phyloP scores from a whole-genome alignment of 805 yeast species.

The Vanderwaltozyma tropicalis region DNA sequence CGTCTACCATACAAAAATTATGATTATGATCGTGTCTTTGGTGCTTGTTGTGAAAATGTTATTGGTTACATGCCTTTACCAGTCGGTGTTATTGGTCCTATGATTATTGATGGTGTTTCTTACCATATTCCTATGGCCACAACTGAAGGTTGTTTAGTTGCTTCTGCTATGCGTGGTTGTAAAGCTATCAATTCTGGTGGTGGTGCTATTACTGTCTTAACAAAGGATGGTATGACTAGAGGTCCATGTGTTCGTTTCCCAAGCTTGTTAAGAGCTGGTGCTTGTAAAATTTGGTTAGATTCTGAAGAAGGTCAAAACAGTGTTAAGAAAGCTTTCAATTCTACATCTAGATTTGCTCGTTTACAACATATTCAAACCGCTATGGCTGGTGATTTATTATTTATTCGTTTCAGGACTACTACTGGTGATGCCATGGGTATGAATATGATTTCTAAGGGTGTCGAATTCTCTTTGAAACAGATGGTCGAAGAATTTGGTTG shows the following conservation, averaged over 20 bases:
- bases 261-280: constrained; percentile 76
- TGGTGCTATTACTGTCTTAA: constrained; percentile 83
- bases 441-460: constrained; percentile 99
- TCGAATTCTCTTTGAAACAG: constrained; percentile 70
- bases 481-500: constrained; percentile 87
- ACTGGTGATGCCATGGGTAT: constrained; percentile 99
- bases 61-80: constrained; percentile 95
- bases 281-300: constrained; percentile 90
- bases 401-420: constrained; percentile 90
- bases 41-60: constrained; percentile 98
- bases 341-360: constrained; percentile 95
- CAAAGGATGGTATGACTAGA: constrained; percentile 97
- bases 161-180: constrained; percentile 98
- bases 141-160: constrained; percentile 97
- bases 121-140: constrained; percentile 98
- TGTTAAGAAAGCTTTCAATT: constrained; percentile 83
- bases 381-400: constrained; percentile 82
- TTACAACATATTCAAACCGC: constrained; percentile 86
- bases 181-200: constrained; percentile 97
- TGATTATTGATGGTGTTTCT: constrained; percentile 79
- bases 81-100: constrained; percentile 95
- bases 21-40: constrained; percentile 92
- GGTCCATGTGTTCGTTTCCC: constrained; percentile 96
- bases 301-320: constrained; percentile 83
- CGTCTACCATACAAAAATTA: constrained; percentile 73